These are phyloP conservation scores for Malassezia obtusa DNA, from an alignment of 1,284 basidiomycete genomes.

Conservation along the genomic window DNA sequence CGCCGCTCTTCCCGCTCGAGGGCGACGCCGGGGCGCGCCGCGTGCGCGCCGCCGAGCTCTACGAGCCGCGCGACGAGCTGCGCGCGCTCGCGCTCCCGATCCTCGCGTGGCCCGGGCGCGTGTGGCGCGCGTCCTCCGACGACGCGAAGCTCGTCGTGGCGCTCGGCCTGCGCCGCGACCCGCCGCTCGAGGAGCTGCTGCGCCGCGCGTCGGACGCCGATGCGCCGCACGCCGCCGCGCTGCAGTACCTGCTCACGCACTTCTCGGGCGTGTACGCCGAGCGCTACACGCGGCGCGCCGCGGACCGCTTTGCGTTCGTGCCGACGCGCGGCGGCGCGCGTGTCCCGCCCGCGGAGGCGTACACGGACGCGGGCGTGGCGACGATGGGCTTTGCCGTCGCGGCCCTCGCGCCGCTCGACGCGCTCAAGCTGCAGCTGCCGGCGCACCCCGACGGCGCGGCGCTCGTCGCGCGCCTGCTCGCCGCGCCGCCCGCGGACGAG, in stretches of 20 bases:
- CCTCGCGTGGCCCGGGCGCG: slow-evolving; percentile 69
- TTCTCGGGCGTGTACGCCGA: slow-evolving; percentile 28
- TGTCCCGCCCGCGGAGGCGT: slow-evolving; percentile 67
- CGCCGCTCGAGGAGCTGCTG: slow-evolving; percentile 59
- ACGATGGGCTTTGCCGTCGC: slow-evolving; percentile 66
- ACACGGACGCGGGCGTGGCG: slow-evolving; percentile 61
- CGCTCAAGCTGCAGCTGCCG: slow-evolving; percentile 62
- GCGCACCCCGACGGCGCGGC: slow-evolving; percentile 63
- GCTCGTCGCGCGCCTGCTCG: slow-evolving; percentile 60
- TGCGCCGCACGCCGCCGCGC: slow-evolving; percentile 23
- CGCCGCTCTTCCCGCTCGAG: slow-evolving; percentile 67
- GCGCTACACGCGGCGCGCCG: slow-evolving; percentile 24
- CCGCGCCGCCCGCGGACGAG: slow-evolving; percentile 58
- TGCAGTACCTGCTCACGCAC: slow-evolving; percentile 39
- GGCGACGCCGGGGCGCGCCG: slow-evolving; percentile 35
- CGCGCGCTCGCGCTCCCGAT: slow-evolving; percentile 67
- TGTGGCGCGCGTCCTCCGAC: slow-evolving; percentile 28
- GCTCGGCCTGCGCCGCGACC: slow-evolving; percentile 66
- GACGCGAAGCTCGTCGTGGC: slow-evolving; percentile 71
- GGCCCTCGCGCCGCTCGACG: slow-evolving; percentile 55
- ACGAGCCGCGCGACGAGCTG: slow-evolving; percentile 71
- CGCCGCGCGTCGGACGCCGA: slow-evolving; percentile 22
- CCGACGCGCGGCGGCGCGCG: slow-evolving; percentile 58
- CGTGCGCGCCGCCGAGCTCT: slow-evolving; percentile 50
- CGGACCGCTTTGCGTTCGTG: slow-evolving; percentile 58